These are phyloP conservation scores for Candida koratica DNA, from an alignment of 805 yeast genomes.

Conservation along the genomic window DNA sequence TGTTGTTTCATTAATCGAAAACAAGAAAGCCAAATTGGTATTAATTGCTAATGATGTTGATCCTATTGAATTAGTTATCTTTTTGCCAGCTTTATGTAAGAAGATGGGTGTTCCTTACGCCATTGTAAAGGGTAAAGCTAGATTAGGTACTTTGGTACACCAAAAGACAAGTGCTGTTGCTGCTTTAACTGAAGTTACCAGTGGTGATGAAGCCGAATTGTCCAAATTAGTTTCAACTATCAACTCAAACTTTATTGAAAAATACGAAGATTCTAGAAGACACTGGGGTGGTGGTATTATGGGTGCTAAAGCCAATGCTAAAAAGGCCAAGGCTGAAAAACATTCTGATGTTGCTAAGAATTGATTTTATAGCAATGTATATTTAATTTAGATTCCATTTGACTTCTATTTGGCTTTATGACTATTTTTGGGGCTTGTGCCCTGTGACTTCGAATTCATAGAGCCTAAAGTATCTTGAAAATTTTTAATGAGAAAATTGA, in stretches of 20 bases:
- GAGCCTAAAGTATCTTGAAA: conserved; percentile 1
- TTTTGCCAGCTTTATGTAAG: conserved; percentile 98
- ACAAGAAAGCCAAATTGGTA: conserved; percentile 97
- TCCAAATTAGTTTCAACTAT: conserved; percentile 90
- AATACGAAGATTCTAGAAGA: conserved; percentile 93
- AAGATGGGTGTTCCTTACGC: conserved; percentile 99
- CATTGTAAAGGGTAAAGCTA: conserved; percentile 51
- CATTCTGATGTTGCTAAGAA: conserved; percentile 35
- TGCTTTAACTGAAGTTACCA: conserved; percentile 90
- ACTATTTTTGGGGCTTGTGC: conserved; percentile 1
- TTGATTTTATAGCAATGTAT: conserved; percentile 7
- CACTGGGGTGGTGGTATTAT: conserved; percentile 99
- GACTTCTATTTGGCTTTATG: no score
- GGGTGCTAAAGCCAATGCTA: conserved; percentile 91
- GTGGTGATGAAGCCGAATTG: conserved; percentile 93
- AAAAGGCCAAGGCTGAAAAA: conserved; percentile 63
- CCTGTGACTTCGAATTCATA: conserved; percentile 1
- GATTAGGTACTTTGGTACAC: conserved; percentile 96
- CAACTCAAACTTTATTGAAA: conserved; percentile 88
- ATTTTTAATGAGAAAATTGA: conserved; percentile 6
- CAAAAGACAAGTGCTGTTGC: conserved; percentile 96
- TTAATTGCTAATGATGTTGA: conserved; percentile 98
- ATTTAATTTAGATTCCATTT: conserved; percentile 1
- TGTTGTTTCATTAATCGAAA: conserved; percentile 94
- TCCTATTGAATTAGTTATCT: conserved; percentile 96